A percentile compares a stretch with the other conserved stretches of the same genome.
Evolutionary conservation across 2,329 filamentous ascomycete genomes (phyloP).

Genomic region (Aspergillus glaucus): DNA sequence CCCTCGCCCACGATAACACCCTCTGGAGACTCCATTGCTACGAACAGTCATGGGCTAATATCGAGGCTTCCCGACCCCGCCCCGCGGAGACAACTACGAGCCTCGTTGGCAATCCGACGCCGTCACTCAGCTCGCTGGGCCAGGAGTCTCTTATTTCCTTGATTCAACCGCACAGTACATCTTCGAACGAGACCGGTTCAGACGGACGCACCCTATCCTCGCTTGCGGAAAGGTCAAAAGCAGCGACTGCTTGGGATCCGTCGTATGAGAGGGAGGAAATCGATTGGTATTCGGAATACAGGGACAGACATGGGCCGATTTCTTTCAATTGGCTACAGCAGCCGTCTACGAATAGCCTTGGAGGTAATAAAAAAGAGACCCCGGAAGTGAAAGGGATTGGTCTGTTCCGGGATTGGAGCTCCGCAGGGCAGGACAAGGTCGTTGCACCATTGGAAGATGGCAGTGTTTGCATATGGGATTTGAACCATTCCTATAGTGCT

Average conservation of each 20-base stretch:
- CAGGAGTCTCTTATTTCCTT: conserved; percentile 27
- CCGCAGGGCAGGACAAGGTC: conserved; percentile 53
- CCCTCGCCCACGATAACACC: conserved; percentile 64
- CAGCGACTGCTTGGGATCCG: conserved; percentile 71
- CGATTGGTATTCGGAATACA: conserved; percentile 84
- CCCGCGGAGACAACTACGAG: conserved; percentile 34
- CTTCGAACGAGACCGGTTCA: not conserved
- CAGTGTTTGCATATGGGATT: conserved; percentile 80
- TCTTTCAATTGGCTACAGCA: conserved; percentile 70
- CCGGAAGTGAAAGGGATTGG: conserved; percentile 69
- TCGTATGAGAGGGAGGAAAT: conserved; percentile 64
- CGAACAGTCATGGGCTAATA: conserved; percentile 61
- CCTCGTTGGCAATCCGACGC: conserved; percentile 39
- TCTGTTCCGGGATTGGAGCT: conserved; percentile 52
- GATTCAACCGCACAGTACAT: conserved; percentile 23
- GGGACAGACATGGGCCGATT: conserved; percentile 71
- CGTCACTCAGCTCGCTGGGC: conserved; percentile 26
- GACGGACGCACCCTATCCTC: conserved; percentile 11
- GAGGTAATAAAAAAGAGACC: conserved; percentile 28
- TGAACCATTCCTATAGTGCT: conserved; percentile 41
- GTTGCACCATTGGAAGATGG: conserved; percentile 80
- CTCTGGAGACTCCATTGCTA: conserved; percentile 75
- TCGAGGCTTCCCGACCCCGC: conserved; percentile 27
- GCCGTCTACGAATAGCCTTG: conserved; percentile 31
- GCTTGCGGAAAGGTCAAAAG: conserved; percentile 23